Base-by-base conservation (phyloP, 2,329 filamentous ascomycete genomes). In the Diaporthe vexans region DNA sequence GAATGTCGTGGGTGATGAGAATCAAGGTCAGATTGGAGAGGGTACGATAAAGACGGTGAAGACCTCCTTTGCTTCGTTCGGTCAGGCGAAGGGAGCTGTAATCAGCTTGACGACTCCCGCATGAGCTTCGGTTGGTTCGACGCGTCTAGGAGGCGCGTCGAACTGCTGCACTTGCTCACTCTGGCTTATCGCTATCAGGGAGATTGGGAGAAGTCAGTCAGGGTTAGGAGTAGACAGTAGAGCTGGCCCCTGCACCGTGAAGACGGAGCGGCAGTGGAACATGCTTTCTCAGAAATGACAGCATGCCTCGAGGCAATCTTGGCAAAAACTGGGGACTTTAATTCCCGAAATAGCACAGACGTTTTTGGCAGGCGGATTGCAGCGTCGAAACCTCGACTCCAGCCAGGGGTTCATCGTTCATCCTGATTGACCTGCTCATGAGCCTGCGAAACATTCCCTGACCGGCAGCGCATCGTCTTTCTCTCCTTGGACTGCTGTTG, bases 321-420 rank as follows among this genome's bases (percentile, higher is more conserved):
- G 63, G 63, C 63, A 54, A 54, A 26, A 54, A 54, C 11, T 68
- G 63, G 63, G 19, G 48, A 40, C n/a, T 17, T n/a, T 8, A 51
- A 24, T 68, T 52, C 48, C 63, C 21, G 24, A 68, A 52, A 68
- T 54, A 68, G 63, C 63, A 68, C 63, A 51, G 46, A 52, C 43
- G 56, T n/a, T 61, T 72, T 26, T 63, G 40, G 56, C 46, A 52
- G 29, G 15, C 63, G 48, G 63, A 52, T 52, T 35, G 46, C 46
- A 35, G 63, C 46, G 19, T 67, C 63, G 29, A 67, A 67, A 67
- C 63, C 29, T 37, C 46, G 29, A 37, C 46, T 52, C 26, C 63
- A 37, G 63, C 63, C 63, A 67, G 63, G 63, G 63, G 63, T 54
- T 68, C 63, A 17, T 68, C 63, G 63, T 54, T 68, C 63, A 17